Evolutionary conservation across 2,329 filamentous ascomycete species (phyloP).

Genomic region (Dendryphion nanum): DNA sequence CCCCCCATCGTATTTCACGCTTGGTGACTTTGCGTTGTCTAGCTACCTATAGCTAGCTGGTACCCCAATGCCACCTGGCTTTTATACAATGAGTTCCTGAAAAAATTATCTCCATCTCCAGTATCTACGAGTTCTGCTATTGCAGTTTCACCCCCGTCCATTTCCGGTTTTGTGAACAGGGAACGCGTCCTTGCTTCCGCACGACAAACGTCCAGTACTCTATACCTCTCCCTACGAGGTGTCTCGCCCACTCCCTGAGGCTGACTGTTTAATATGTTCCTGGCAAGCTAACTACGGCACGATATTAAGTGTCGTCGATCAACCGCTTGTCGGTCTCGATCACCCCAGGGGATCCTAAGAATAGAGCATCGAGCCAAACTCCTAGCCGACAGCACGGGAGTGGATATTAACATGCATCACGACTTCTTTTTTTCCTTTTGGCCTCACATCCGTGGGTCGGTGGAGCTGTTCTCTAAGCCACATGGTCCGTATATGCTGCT

Average conservation of each 20-base stretch:
- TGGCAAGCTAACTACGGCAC: constrained; percentile 15
- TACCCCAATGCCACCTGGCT: background rate
- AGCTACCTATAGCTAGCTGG: background rate
- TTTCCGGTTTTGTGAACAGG: background rate
- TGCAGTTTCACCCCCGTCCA: background rate
- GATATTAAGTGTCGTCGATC: constrained; percentile 13
- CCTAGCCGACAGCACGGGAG: background rate
- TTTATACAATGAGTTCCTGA: background rate
- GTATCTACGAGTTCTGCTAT: background rate
- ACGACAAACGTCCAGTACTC: background rate
- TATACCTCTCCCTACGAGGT: background rate
- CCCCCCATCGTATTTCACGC: constrained; percentile 9
- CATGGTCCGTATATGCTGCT: too few species aligned
- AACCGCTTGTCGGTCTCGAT: background rate
- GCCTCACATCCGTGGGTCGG: background rate
- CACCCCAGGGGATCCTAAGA: background rate
- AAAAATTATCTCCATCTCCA: background rate
- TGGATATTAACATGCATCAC: background rate
- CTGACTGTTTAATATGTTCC: constrained; percentile 18
- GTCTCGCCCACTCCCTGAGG: constrained; percentile 12
- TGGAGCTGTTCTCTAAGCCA: background rate
- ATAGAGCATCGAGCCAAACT: background rate
- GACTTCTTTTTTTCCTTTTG: background rate
- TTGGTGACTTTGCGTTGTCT: too few species aligned
- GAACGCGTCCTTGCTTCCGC: background rate